These are phyloP conservation scores for Gastrolobium villosum DNA, from an alignment of 306 rosid genomes.

Conservation along the genomic window DNA sequence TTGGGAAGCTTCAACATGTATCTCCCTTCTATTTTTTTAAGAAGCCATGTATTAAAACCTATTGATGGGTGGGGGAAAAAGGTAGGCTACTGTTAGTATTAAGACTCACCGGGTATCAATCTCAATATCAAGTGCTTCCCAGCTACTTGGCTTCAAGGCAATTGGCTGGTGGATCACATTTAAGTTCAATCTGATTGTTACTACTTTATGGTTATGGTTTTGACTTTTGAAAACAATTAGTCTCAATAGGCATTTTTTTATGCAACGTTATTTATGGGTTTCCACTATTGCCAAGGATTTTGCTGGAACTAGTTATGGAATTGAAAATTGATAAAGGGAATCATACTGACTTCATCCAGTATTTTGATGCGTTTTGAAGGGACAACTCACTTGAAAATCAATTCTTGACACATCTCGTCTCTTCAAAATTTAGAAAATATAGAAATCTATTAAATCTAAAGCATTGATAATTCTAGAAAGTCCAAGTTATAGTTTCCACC, in stretches of 20 bases:
- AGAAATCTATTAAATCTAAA: not conserved
- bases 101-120: conserved; percentile 4
- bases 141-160: conserved; percentile 7
- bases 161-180: conserved; percentile 20
- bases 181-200: conserved; percentile 20
- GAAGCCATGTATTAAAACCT: not conserved
- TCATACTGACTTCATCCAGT: not conserved
- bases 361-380: not conserved
- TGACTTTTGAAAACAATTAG: conserved; percentile 12
- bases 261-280: not conserved
- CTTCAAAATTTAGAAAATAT: conserved; percentile 3
- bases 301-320: not conserved
- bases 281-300: conserved; percentile 17
- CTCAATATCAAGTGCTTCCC: not conserved
- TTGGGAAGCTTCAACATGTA: not conserved
- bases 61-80: not conserved
- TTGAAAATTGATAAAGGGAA: not conserved
- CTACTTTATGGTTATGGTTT: conserved; percentile 9
- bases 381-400: not conserved
- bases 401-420: not conserved
- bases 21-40: not conserved
- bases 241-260: not conserved
- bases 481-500: not conserved
- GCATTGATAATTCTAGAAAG: not conserved
- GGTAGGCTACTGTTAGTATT: not conserved